Evolutionary conservation across 2,329 filamentous ascomycete genomes (phyloP).

Genomic region (Botrytis fragariae): DNA sequence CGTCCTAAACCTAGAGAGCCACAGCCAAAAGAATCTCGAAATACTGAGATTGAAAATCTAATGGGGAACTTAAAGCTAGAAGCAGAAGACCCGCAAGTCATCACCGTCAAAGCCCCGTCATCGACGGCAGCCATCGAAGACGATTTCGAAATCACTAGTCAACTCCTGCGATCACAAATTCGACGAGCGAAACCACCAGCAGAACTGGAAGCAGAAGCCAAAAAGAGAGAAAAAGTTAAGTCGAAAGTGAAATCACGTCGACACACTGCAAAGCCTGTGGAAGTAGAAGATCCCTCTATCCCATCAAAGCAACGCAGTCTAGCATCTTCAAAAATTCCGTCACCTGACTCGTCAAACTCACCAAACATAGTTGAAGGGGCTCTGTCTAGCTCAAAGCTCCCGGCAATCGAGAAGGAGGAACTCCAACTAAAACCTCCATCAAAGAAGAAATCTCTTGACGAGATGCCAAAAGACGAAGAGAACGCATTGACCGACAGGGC

Average conservation of each 20-base stretch:
- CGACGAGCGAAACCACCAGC: conserved; percentile 19
- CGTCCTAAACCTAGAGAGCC: conserved; percentile 23
- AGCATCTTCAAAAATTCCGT: neutral
- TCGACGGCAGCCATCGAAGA: conserved; percentile 22
- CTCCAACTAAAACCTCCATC: neutral
- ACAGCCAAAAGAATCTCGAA: conserved; percentile 20
- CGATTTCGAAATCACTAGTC: conserved; percentile 18
- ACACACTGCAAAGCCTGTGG: conserved; percentile 29
- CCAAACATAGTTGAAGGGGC: neutral
- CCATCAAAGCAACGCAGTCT: neutral
- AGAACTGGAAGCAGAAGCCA: conserved; percentile 21
- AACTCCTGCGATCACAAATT: conserved; percentile 24
- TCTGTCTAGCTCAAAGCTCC: neutral
- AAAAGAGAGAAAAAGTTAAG: conserved; percentile 34
- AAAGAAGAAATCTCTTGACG: neutral
- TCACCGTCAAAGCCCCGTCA: neutral
- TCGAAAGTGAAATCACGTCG: conserved; percentile 36
- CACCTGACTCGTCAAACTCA: neutral
- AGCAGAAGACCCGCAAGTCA: conserved; percentile 17
- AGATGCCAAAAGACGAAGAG: neutral
- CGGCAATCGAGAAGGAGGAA: neutral
- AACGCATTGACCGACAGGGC: neutral
- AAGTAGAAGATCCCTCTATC: neutral
- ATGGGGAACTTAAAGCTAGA: conserved; percentile 36
- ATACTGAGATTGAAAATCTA: conserved; percentile 29